These are phyloP conservation scores for Adenanthera pavonina DNA, from an alignment of 306 rosid species.

Conservation along the genomic window DNA sequence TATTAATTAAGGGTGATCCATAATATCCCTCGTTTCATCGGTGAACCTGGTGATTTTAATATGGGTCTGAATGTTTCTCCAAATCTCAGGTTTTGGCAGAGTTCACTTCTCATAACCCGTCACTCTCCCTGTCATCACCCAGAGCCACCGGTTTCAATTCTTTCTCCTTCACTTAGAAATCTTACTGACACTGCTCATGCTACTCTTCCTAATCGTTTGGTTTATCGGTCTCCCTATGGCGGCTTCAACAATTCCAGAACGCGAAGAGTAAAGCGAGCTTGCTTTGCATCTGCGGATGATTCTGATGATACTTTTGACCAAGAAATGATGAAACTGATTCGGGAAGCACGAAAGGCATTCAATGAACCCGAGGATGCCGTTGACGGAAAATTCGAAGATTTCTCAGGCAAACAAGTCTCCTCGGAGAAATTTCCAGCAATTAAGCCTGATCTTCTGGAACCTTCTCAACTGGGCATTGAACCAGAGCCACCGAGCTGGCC, in stretches of 20 bases:
- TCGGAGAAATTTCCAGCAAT: conserved; percentile 32
- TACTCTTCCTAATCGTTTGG: conserved; percentile 30
- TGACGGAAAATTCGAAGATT: conserved; percentile 4
- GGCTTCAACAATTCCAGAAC: conserved; percentile 33
- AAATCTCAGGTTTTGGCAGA: conserved; percentile 44
- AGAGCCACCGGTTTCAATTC: conserved; percentile 35
- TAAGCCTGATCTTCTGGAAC: conserved; percentile 50
- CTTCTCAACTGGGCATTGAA: conserved; percentile 58
- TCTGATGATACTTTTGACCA: conserved; percentile 46
- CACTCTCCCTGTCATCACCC: conserved; percentile 26
- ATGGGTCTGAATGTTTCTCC: conserved; percentile 55
- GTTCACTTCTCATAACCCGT: conserved; percentile 22
- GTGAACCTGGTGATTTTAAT: conserved; percentile 4
- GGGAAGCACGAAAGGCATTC: background rate
- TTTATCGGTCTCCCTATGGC: conserved; percentile 5
- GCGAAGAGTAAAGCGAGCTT: conserved; percentile 38
- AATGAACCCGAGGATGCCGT: background rate
- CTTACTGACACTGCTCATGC: conserved; percentile 25
- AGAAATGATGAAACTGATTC: conserved; percentile 40
- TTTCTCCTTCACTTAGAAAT: conserved; percentile 32
- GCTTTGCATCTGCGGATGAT: conserved; percentile 35
- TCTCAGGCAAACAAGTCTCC: background rate
- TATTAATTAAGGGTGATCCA: background rate
- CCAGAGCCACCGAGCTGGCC: conserved; percentile 73
- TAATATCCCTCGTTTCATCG: conserved; percentile 15